phyloP scores from a whole-genome alignment of 306 rosid species.

The Lathyrus oleraceus region DNA sequence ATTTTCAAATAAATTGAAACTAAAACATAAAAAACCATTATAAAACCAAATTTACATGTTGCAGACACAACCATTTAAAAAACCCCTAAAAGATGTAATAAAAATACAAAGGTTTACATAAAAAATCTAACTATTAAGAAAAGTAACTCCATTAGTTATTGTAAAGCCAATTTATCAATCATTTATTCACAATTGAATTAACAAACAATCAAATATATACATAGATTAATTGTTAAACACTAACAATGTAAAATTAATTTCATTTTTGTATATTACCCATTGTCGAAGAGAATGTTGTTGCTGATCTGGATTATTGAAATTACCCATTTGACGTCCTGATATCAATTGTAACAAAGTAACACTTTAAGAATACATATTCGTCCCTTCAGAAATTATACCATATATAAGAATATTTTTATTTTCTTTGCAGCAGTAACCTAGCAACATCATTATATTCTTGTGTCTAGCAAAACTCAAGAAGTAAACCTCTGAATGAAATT shows the following conservation, averaged over 20 bases:
- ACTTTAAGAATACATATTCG: conserved; percentile 74
- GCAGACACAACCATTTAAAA: conserved; percentile 47
- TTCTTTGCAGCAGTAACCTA: conserved; percentile 85
- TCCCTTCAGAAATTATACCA: conserved; percentile 66
- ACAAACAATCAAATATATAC: background rate
- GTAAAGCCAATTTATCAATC: conserved; percentile 60
- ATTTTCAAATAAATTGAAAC: conserved; percentile 12
- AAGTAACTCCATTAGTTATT: conserved; percentile 17
- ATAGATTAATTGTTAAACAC: background rate
- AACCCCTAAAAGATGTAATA: conserved; percentile 45
- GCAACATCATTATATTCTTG: conserved; percentile 85
- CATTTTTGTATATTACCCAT: conserved; percentile 54
- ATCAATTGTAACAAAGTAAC: conserved; percentile 65
- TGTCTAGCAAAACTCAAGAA: conserved; percentile 85
- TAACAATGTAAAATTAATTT: background rate
- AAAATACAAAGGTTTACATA: conserved; percentile 29
- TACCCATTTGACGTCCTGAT: conserved; percentile 62
- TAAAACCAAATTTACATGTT: conserved; percentile 62
- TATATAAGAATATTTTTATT: conserved; percentile 69
- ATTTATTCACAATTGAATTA: conserved; percentile 48
- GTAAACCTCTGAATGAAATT: conserved; percentile 80
- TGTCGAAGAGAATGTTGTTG: conserved; percentile 58
- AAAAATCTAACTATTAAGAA: conserved; percentile 34
- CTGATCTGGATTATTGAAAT: conserved; percentile 36
- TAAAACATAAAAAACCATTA: conserved; percentile 41